Percentiles rank a stretch among this genome's conserved stretches.
Evolutionary conservation across 352 stramenopile genomes (phyloP).

Genomic region (Phytophthora europaea): DNA sequence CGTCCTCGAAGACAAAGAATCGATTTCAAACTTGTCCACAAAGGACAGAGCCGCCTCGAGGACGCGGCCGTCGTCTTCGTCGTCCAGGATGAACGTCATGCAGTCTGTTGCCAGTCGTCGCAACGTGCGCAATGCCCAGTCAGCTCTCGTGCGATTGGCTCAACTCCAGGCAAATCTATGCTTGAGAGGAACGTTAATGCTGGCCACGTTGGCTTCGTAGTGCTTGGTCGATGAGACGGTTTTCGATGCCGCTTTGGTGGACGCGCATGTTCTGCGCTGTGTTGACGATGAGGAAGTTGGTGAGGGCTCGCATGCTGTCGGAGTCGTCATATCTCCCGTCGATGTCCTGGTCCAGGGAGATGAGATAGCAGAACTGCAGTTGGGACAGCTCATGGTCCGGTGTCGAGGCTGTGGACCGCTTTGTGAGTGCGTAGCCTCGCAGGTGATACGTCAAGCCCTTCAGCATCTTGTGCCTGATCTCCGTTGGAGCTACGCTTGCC

Average conservation of each 20-base stretch:
- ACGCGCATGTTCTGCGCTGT: conserved; percentile 49
- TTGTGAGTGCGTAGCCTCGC: conserved; percentile 65
- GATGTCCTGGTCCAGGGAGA: conserved; percentile 53
- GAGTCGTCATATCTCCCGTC: conserved; percentile 20
- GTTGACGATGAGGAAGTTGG: conserved; percentile 54
- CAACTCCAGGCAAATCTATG: not conserved
- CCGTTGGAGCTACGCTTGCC: conserved; percentile 56
- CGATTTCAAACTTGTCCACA: conserved; percentile 16
- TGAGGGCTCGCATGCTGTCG: conserved; percentile 45
- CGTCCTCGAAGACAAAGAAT: not conserved
- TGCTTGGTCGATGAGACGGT: conserved; percentile 43
- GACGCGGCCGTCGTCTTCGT: conserved; percentile 9
- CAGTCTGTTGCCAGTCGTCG: not conserved
- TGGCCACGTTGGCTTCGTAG: not conserved
- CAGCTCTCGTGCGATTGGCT: not conserved
- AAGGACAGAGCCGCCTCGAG: conserved; percentile 29
- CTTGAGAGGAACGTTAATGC: not conserved
- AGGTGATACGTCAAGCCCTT: conserved; percentile 49
- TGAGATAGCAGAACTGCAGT: conserved; percentile 60
- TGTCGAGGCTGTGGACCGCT: conserved; percentile 39
- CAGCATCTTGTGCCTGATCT: conserved; percentile 60
- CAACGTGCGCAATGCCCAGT: not conserved
- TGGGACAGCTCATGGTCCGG: conserved; percentile 43
- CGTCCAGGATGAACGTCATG: conserved; percentile 17
- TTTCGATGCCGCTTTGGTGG: conserved; percentile 55